Evolutionary conservation across 1,139 yeast species (phyloP).

Genomic region (Debaryomyces sp.): DNA sequence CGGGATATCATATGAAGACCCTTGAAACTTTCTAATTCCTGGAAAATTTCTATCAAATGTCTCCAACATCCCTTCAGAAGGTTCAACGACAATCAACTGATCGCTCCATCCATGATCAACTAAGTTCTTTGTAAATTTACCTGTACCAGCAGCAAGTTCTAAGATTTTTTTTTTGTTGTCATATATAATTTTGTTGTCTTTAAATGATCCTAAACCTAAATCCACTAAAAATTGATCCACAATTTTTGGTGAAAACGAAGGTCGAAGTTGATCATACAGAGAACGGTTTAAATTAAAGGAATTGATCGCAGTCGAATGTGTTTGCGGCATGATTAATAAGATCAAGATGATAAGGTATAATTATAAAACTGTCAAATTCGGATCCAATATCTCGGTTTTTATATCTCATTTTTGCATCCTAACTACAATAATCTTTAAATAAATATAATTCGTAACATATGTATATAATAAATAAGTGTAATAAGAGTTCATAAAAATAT

Average conservation of each 20-base stretch:
- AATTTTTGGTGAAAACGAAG: constrained; percentile 50
- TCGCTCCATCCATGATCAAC: constrained; percentile 42
- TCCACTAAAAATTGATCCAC: constrained; percentile 49
- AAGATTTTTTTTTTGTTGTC: constrained; percentile 36
- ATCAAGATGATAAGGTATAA: neutral
- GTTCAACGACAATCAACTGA: constrained; percentile 53
- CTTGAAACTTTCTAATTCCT: constrained; percentile 36
- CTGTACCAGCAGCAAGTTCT: constrained; percentile 69
- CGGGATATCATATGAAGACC: constrained; percentile 55
- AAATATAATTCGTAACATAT: neutral
- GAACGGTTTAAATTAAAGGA: constrained; percentile 59
- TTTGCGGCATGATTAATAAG: constrained; percentile 15
- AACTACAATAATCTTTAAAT: neutral
- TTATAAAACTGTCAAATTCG: neutral
- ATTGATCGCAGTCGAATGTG: constrained; percentile 38
- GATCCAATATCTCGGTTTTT: neutral
- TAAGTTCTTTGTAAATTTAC: constrained; percentile 59
- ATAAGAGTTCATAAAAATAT: constrained; percentile 3
- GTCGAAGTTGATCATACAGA: constrained; percentile 59
- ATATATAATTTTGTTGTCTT: constrained; percentile 14
- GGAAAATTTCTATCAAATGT: constrained; percentile 54
- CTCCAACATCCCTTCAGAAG: constrained; percentile 61
- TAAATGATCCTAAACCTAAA: constrained; percentile 29
- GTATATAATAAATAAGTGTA: constrained; percentile 2
- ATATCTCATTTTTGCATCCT: neutral